Conservation (phyloP, 2,329 filamentous ascomycete species). For the Davidsoniella eucalypti region DNA sequence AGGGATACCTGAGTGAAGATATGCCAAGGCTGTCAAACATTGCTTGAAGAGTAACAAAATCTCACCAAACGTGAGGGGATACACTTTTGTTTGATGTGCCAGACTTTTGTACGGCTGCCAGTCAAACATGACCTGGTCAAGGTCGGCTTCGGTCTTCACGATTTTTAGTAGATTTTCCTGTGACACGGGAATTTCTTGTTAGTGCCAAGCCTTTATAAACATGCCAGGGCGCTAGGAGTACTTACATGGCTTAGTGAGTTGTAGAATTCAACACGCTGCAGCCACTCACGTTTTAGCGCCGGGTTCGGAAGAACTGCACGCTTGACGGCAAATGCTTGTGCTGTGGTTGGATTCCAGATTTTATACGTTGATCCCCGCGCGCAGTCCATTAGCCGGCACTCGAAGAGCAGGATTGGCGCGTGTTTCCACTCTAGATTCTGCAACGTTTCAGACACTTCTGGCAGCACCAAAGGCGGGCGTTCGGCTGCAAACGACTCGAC, state of each 20-base stretch:
- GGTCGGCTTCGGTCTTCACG: neutral
- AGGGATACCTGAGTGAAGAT: neutral
- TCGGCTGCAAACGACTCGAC: neutral
- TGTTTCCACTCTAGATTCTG: neutral
- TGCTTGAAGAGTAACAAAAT: neutral
- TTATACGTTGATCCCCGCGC: constrained; percentile 1
- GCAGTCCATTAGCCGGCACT: constrained; percentile 1
- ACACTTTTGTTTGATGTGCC: neutral
- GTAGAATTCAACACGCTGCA: neutral
- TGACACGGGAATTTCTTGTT: neutral
- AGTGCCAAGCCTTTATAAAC: no score
- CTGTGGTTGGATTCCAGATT: constrained; percentile 1
- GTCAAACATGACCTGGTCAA: neutral
- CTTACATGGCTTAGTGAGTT: neutral
- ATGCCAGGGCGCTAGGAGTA: neutral
- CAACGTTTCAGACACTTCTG: neutral
- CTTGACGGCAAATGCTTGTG: neutral
- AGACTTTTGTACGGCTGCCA: neutral
- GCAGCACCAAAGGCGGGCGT: neutral
- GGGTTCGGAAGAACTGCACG: neutral
- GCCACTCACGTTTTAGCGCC: neutral
- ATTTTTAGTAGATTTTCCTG: neutral
- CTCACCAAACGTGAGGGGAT: neutral
- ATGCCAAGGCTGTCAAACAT: neutral
- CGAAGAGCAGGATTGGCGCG: neutral